Base-by-base conservation (phyloP, 306 rosid species). In the Vigna angularis region DNA sequence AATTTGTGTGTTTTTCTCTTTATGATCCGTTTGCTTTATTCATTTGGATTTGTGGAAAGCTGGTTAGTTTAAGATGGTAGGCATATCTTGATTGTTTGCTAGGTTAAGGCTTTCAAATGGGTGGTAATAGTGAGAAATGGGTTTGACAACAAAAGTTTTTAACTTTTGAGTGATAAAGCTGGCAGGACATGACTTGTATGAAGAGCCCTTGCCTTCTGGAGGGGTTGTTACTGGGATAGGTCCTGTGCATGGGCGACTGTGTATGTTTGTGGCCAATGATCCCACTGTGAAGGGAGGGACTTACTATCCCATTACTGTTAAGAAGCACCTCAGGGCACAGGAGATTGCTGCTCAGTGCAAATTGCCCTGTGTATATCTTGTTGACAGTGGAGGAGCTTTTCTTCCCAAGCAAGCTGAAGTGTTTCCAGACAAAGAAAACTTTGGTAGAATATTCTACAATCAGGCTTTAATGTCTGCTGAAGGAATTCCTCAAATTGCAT, bases 391-490 rank as follows among this genome's bases (percentile, higher is more conserved):
- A 74, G 98, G 98, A 0, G 98, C 98, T 75, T 95, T 83, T 83
- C 98, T 95, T 73, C 98, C 98, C 10, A 95, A 92, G 91, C 98
- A 95, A 83, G 98, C 98, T 3, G 96, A 95, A 76, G 97, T 95
- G 55, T 95, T 95, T 78, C 98, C 98, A 0, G 98, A 95, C 74
- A 91, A 44, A 82, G 97, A 95, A 69, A 95, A 95, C 82, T 95
- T 92, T 26, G 98, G 98, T 48, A 91, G 98, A 75, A 95, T 95
- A 52, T 95, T 95, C 85, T 95, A 86, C 70, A 92, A 95, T 83
- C 96, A 95, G 76, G 98, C 98, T 68, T 1, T 86, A 38, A 91
- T 92, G 98, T 95, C 98, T 73, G 83, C 93, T 4, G 73, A 91
- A 50, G 98, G 98, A 5, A 91, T 95, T 89, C 93, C 98, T 9